These are phyloP conservation scores for Parsonsia alboflavescens DNA, from an alignment of 257 asterid species.

Conservation along the genomic window DNA sequence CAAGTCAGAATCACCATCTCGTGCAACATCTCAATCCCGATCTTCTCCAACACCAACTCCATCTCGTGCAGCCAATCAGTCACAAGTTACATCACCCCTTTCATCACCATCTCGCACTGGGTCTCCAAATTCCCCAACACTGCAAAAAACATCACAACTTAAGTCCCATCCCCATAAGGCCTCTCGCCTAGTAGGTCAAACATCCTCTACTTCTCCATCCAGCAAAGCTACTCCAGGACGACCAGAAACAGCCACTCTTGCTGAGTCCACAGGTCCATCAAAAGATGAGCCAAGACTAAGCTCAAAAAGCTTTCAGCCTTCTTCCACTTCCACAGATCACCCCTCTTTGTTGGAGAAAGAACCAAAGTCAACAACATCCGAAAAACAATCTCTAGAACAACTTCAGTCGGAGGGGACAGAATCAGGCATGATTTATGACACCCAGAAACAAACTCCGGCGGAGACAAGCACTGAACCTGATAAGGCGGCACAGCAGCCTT, in stretches of 20 bases:
- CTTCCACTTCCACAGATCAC: slow-evolving; percentile 17
- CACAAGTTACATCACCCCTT: slow-evolving; percentile 22
- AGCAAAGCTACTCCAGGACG: slow-evolving; percentile 9
- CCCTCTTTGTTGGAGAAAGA: slow-evolving; percentile 22
- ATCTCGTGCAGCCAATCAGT: slow-evolving; percentile 28
- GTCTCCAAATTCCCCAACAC: slow-evolving; percentile 19
- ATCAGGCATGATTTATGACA: slow-evolving; percentile 12
- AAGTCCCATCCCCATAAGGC: slow-evolving; percentile 22
- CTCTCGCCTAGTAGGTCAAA: slow-evolving; percentile 29
- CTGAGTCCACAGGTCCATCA: slow-evolving; percentile 27
- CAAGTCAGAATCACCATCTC: slow-evolving; percentile 35
- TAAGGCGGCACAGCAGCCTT: slow-evolving; percentile 19
- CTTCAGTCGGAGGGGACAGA: slow-evolving; percentile 20
- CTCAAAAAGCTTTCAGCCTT: slow-evolving; percentile 19
- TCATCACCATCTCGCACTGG: slow-evolving; percentile 29
- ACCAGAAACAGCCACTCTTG: slow-evolving; percentile 5
- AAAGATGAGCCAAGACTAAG: slow-evolving; percentile 24
- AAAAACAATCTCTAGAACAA: slow-evolving; percentile 19
- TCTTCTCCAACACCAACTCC: slow-evolving; percentile 46
- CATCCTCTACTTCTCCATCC: slow-evolving; percentile 33
- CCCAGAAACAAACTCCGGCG: slow-evolving; percentile 14
- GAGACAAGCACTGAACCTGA: slow-evolving; percentile 16
- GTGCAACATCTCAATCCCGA: slow-evolving; percentile 29
- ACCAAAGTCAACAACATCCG: slow-evolving; percentile 22
- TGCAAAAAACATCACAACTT: slow-evolving; percentile 32